Evolutionary conservation across 805 yeast genomes (phyloP).

Genomic region (Dipodascopsis uninucleata): DNA sequence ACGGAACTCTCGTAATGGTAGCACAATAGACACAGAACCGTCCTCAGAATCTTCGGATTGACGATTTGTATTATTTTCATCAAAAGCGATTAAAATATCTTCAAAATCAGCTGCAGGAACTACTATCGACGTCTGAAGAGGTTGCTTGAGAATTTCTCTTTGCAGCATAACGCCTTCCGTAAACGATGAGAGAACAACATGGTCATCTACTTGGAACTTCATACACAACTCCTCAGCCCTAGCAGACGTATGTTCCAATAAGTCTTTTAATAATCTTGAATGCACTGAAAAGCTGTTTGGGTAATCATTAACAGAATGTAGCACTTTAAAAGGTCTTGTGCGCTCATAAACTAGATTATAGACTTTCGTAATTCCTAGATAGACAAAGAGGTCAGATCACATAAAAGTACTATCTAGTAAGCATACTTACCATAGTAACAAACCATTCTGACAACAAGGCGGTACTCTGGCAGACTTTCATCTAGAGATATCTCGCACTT

Average conservation of each 20-base stretch:
- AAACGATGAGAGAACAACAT: constrained; percentile 14
- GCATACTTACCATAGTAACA: constrained; percentile 14
- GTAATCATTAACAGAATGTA: constrained; percentile 19
- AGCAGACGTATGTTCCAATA: constrained; percentile 22
- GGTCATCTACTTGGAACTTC: constrained; percentile 6
- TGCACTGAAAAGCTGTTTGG: constrained; percentile 13
- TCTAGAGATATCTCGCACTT: constrained; percentile 19
- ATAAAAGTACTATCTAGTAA: background rate
- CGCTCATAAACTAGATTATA: constrained; percentile 16
- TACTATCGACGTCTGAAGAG: constrained; percentile 22
- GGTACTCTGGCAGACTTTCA: constrained; percentile 8
- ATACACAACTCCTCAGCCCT: constrained; percentile 24
- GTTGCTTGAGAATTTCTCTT: constrained; percentile 21
- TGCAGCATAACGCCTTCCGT: constrained; percentile 13
- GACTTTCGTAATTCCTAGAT: constrained; percentile 18
- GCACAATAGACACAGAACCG: background rate
- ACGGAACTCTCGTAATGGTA: background rate
- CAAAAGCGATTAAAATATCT: constrained; percentile 5
- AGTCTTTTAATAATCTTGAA: constrained; percentile 14
- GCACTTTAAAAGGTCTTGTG: constrained; percentile 14
- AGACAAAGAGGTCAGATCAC: background rate
- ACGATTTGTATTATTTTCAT: constrained; percentile 11
- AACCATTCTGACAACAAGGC: constrained; percentile 13
- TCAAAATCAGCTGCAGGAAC: constrained; percentile 12
- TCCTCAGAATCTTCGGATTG: constrained; percentile 16